phyloP scores from a whole-genome alignment of 768 basidiomycete species.

The Boletus rex-veris region DNA sequence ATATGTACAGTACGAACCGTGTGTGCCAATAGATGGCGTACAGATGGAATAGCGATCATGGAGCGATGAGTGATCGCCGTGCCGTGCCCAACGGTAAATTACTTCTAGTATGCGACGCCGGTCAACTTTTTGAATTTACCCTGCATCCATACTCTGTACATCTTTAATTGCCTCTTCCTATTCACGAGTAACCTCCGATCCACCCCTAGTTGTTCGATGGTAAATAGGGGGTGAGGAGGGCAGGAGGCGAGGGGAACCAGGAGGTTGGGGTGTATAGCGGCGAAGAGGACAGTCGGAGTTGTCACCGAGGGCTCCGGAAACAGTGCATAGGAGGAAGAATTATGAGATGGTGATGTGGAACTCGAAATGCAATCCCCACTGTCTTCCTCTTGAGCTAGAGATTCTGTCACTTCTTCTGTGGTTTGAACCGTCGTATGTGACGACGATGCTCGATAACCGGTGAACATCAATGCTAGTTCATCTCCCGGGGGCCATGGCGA shows the following conservation, averaged over 20 bases:
- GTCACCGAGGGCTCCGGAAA: background rate
- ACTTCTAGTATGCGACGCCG: too few relatives aligned
- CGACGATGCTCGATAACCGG: slow-evolving; percentile 49
- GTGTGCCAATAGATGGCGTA: too few relatives aligned
- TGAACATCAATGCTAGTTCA: slow-evolving; percentile 77
- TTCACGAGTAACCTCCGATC: slow-evolving; percentile 91
- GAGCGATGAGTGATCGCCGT: too few relatives aligned
- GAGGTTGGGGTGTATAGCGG: slow-evolving; percentile 37
- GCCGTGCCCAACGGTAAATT: too few relatives aligned
- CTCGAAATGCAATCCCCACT: background rate
- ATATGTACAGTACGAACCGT: too few relatives aligned
- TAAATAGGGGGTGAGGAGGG: slow-evolving; percentile 62
- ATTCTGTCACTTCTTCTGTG: slow-evolving; percentile 37
- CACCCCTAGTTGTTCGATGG: slow-evolving; percentile 80
- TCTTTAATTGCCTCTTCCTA: slow-evolving; percentile 89
- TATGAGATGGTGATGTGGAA: slow-evolving; percentile 2
- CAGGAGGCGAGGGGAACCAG: slow-evolving; percentile 20
- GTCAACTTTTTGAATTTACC: slow-evolving; percentile 63
- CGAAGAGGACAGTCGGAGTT: background rate
- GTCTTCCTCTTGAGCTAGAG: slow-evolving; percentile 20
- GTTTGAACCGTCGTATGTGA: slow-evolving; percentile 29
- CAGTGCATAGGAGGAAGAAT: background rate
- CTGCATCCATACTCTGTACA: slow-evolving; percentile 98
- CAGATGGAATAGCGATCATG: too few relatives aligned
- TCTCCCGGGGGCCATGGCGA: slow-evolving; percentile 39